Evolutionary conservation across 139 green algal genomes (phyloP).

Genomic region (Diplosphaera chodatii): DNA sequence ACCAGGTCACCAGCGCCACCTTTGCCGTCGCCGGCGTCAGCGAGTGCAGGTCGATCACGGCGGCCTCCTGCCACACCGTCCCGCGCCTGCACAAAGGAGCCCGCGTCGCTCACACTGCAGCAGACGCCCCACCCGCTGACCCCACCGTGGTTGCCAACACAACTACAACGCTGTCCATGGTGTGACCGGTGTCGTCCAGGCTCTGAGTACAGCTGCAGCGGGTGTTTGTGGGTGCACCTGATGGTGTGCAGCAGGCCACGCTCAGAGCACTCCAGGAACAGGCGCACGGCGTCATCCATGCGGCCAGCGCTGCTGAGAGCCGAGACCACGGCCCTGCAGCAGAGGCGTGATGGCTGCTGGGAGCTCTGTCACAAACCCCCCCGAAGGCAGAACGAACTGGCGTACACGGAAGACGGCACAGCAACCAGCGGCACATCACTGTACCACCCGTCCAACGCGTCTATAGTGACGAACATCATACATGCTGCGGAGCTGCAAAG

Average conservation of each 20-base stretch:
- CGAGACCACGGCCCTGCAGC: background rate
- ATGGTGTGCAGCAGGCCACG: background rate
- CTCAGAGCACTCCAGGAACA: background rate
- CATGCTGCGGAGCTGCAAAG: too few relatives aligned
- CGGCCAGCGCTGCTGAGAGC: background rate
- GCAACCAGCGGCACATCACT: too few relatives aligned
- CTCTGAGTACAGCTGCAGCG: too few relatives aligned
- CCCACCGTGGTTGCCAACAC: too few relatives aligned
- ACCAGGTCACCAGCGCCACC: background rate
- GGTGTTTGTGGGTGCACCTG: background rate
- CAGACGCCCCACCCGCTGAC: background rate
- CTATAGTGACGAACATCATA: too few relatives aligned
- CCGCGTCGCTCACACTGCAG: background rate
- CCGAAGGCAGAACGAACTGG: too few relatives aligned
- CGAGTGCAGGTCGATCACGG: background rate
- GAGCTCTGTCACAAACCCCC: too few relatives aligned
- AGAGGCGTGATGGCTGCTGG: too few relatives aligned
- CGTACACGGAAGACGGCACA: too few relatives aligned
- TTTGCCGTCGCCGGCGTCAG: background rate
- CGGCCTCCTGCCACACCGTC: background rate
- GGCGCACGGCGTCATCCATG: background rate
- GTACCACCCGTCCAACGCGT: too few relatives aligned
- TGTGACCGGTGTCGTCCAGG: too few relatives aligned
- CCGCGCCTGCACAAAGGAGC: background rate
- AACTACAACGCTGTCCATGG: too few relatives aligned